Base-by-base conservation (phyloP, 192 early-diverging fungal genomes). In the Allomyces macrogynus region DNA sequence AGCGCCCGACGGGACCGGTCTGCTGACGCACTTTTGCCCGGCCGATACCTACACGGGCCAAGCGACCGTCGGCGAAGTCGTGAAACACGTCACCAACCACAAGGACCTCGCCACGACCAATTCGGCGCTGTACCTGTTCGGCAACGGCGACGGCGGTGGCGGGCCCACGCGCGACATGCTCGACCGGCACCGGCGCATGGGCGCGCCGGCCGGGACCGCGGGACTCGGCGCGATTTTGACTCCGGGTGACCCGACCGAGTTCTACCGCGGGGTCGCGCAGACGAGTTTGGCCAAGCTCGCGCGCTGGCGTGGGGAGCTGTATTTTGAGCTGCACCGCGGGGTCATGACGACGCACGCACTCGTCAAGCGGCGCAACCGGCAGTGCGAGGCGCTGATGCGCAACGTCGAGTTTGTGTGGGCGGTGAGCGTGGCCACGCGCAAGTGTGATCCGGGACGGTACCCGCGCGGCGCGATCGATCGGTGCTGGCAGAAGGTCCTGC, bases 311-410 rank as follows among this genome's bases (percentile, higher is more conserved):
- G 96, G 96, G 61, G 96, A 99, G 76, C 78, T 95, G 75, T 96
- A 98, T 71, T 90, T 96, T 82, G 96, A 99, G 74, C 82, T 97
- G 25, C 96, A 99, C 73, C 83, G 96, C 64, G 96, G 96, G 63
- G 97, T 92, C 63, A 97, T 96, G 74, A 99, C 96, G 1, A 80
- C 94, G 3, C 94, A 97, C 68, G 89, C 88, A 1, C 68, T 76
- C 5, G 85, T 81, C 32, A 99, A 99, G 70, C 79, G 83, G 64
- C 81, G 78, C 67, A 99, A 99, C 74, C 85, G 96, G 9, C 80
- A 78, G 54, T 79, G 80, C 20, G 96, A 99, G 75, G 72, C 86
- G 7, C 71, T 96, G 65, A 73, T 99, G 54, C 84, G 89, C 11
- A 84, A 95, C 63, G 76, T 92, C 23, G 94, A 99, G 69, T 71